Evolutionary conservation across 768 basidiomycete genomes (phyloP).

Genomic region (Myochromella boudieri): DNA sequence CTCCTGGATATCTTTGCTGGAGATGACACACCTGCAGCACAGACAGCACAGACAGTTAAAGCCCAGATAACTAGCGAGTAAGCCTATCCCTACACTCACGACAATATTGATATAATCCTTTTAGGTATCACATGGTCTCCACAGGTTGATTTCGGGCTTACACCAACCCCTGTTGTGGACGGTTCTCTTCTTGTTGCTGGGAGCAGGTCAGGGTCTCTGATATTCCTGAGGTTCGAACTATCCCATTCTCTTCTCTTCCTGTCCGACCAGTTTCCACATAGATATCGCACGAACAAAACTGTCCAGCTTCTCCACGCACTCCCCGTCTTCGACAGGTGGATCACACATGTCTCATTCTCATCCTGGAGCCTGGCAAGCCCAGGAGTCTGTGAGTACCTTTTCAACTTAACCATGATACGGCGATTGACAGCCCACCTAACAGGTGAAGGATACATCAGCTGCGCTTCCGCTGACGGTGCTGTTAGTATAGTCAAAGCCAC

Average conservation of each 20-base stretch:
- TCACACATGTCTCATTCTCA: constrained; percentile 62
- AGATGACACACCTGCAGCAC: constrained; percentile 18
- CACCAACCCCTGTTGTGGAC: constrained; percentile 49
- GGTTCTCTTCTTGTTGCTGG: constrained; percentile 71
- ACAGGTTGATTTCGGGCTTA: constrained; percentile 55
- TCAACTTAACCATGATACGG: background rate
- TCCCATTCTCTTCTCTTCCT: background rate
- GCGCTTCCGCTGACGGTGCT: constrained; percentile 56
- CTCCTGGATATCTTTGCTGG: constrained; percentile 35
- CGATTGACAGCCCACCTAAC: constrained; percentile 4
- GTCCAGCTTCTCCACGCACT: constrained; percentile 38
- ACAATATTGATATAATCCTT: background rate
- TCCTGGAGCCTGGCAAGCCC: constrained; percentile 43
- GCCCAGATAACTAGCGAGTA: constrained; percentile 59
- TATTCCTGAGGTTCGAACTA: constrained; percentile 53
- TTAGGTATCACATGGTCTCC: constrained; percentile 71
- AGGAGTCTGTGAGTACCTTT: constrained; percentile 34
- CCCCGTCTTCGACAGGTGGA: constrained; percentile 56
- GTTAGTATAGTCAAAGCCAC: constrained; percentile 54
- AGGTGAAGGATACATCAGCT: constrained; percentile 64
- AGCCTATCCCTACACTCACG: background rate
- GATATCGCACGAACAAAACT: constrained; percentile 22
- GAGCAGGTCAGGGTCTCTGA: constrained; percentile 61
- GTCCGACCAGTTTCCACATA: constrained; percentile 10
- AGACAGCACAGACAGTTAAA: constrained; percentile 37